Evolutionary conservation across 768 basidiomycete species (phyloP).

Genomic region (Lactifluus piperatus): DNA sequence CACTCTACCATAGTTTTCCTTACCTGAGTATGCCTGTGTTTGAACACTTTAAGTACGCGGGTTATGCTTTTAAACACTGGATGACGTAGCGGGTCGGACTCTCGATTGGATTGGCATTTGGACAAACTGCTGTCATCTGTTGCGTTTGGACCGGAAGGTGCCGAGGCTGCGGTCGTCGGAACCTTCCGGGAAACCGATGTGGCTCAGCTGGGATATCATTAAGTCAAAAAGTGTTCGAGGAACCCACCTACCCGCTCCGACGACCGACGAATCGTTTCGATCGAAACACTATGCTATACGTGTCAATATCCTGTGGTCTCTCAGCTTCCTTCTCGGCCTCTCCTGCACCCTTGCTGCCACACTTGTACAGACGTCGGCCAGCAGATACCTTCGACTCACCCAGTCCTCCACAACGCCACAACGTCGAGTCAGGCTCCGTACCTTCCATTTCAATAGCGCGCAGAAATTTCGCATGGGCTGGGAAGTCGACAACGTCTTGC

Average conservation of each 20-base stretch:
- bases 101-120: conserved; percentile 53
- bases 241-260: conserved; percentile 30
- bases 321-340: conserved; percentile 1
- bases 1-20: conserved; percentile 20
- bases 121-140: too few species aligned
- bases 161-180: background rate
- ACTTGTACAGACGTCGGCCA: conserved; percentile 1
- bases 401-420: background rate
- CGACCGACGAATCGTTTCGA: conserved; percentile 29
- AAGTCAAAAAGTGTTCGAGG: too few species aligned
- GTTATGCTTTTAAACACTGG: background rate
- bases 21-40: conserved; percentile 35
- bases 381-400: conserved; percentile 3
- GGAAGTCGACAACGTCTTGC: background rate
- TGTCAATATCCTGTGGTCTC: conserved; percentile 13
- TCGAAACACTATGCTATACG: background rate
- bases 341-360: background rate
- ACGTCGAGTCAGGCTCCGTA: background rate
- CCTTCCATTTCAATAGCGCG: background rate
- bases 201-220: conserved; percentile 23
- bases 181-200: background rate
- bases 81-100: conserved; percentile 36
- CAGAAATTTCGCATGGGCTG: background rate
- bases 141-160: background rate
- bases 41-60: conserved; percentile 37